phyloP scores from a whole-genome alignment of 495 filamentous ascomycete genomes.

The Penicillium argentinense region DNA sequence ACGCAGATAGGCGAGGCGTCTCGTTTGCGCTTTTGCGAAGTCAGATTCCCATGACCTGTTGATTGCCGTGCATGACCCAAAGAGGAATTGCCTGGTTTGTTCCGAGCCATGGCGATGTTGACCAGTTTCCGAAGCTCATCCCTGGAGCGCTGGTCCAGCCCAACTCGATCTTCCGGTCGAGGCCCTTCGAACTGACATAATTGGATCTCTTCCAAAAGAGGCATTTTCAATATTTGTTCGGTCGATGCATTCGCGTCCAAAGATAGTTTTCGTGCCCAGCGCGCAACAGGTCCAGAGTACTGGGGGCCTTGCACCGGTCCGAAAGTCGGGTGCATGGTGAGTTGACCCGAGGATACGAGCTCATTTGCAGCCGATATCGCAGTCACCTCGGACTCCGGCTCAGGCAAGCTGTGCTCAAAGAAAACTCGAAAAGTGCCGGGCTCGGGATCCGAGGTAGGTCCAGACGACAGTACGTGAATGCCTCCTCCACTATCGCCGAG shows the following conservation, averaged over 20 bases:
- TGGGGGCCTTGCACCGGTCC: slow-evolving; percentile 46
- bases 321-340: slow-evolving; percentile 38
- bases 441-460: slow-evolving; percentile 25
- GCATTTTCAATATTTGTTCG: slow-evolving; percentile 1
- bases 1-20: slow-evolving; percentile 18
- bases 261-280: slow-evolving; percentile 40
- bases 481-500: slow-evolving; percentile 76
- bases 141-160: slow-evolving; percentile 18
- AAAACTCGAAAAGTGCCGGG: slow-evolving; percentile 16
- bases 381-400: slow-evolving; percentile 13
- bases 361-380: slow-evolving; percentile 28
- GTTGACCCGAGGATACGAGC: slow-evolving; percentile 36
- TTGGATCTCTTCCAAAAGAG: slow-evolving; percentile 14
- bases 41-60: background rate
- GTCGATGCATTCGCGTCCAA: background rate
- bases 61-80: background rate
- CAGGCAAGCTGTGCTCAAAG: slow-evolving; percentile 18
- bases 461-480: slow-evolving; percentile 63
- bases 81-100: slow-evolving; percentile 13
- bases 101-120: slow-evolving; percentile 24
- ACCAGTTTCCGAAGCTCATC: slow-evolving; percentile 6
- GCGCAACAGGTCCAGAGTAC: slow-evolving; percentile 47
- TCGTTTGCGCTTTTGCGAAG: background rate
- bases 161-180: slow-evolving; percentile 17
- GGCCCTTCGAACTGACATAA: slow-evolving; percentile 33